These are phyloP conservation scores for Coniochaeta prunicola DNA, from an alignment of 2,329 filamentous ascomycete species.

Conservation along the genomic window DNA sequence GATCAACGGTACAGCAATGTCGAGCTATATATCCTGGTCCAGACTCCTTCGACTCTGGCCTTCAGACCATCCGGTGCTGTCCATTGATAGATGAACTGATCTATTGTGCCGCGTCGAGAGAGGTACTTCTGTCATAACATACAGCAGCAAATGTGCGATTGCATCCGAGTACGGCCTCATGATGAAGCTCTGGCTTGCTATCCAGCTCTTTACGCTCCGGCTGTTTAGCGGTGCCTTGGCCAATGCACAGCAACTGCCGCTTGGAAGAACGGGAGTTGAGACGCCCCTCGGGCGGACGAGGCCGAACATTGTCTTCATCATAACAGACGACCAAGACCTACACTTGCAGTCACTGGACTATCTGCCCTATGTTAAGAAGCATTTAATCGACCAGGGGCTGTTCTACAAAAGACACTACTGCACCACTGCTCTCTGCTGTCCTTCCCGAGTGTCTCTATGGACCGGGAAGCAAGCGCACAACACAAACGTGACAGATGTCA, in stretches of 20 bases:
- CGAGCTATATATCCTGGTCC: not conserved
- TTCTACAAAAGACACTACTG: slow-evolving; percentile 52
- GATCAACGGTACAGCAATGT: not conserved
- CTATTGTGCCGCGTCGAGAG: no score
- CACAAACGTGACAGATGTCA: slow-evolving; percentile 48
- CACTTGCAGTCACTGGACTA: slow-evolving; percentile 52
- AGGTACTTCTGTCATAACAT: not conserved
- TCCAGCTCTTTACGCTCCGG: not conserved
- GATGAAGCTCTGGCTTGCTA: not conserved
- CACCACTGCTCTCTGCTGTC: slow-evolving; percentile 55
- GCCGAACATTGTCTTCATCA: slow-evolving; percentile 54
- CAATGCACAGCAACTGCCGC: not conserved
- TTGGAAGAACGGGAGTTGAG: not conserved
- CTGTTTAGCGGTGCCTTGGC: not conserved
- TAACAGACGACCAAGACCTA: slow-evolving; percentile 60
- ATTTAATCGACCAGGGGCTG: slow-evolving; percentile 47
- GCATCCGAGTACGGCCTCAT: not conserved
- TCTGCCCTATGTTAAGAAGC: slow-evolving; percentile 45
- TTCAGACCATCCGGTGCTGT: not conserved
- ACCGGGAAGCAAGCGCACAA: slow-evolving; percentile 57
- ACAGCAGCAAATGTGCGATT: not conserved
- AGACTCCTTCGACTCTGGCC: not conserved
- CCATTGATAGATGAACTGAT: not conserved
- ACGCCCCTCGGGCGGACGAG: not conserved
- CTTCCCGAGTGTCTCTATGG: slow-evolving; percentile 52